Conservation (phyloP, 2,329 filamentous ascomycete species). For the Aspergillus vadensis region DNA sequence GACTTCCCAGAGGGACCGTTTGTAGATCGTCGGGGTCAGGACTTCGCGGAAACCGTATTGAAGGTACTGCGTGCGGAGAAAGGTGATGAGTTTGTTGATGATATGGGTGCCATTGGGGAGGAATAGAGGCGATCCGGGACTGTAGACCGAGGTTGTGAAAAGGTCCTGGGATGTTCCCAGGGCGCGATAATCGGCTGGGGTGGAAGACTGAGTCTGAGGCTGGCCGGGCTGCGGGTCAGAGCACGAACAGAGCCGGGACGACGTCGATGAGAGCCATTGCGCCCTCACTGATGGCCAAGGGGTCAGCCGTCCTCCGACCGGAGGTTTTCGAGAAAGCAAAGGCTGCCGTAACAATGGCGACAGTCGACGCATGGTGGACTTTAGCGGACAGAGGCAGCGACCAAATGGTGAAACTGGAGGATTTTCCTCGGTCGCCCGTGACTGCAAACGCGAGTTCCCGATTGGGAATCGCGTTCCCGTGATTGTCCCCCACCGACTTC, state of each 20-base stretch:
- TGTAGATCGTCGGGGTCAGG: constrained; percentile 88
- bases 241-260: constrained; percentile 33
- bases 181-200: constrained; percentile 53
- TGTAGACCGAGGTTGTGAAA: constrained; percentile 77
- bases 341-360: constrained; percentile 14
- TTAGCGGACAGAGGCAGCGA: not conserved
- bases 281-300: constrained; percentile 5
- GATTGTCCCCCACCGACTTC: constrained; percentile 20
- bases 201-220: constrained; percentile 30
- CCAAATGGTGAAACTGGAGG: not conserved
- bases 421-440: constrained; percentile 17
- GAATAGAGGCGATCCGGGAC: constrained; percentile 82
- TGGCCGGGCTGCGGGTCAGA: constrained; percentile 24
- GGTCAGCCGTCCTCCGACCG: not conserved
- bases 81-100: constrained; percentile 80
- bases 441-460: constrained; percentile 16
- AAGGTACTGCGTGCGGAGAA: constrained; percentile 80
- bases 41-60: constrained; percentile 87
- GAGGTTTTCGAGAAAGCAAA: constrained; percentile 2
- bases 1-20: constrained; percentile 80
- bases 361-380: constrained; percentile 24
- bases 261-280: constrained; percentile 28
- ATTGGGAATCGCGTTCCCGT: constrained; percentile 21
- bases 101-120: constrained; percentile 78
- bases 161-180: constrained; percentile 65